phyloP scores from a whole-genome alignment of 2,329 filamentous ascomycete species.

The Colletotrichum higginsianum region DNA sequence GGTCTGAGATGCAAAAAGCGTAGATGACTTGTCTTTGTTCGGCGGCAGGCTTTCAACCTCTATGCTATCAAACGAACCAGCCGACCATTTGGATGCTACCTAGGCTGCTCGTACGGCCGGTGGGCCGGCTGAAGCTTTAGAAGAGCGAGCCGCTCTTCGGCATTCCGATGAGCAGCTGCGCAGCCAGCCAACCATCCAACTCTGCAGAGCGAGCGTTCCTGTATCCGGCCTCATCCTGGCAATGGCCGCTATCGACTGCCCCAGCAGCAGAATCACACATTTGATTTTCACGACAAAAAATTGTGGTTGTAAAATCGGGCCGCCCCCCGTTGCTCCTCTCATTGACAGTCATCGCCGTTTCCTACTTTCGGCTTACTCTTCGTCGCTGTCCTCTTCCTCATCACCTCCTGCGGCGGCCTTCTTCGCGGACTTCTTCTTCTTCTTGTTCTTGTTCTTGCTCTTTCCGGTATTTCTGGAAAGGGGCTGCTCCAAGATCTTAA shows the following conservation, averaged over 20 bases:
- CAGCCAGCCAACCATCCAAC: conserved; percentile 22
- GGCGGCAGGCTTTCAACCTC: conserved; percentile 27
- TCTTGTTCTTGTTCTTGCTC: conserved; percentile 93
- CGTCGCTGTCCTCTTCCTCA: conserved; percentile 53
- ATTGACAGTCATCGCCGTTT: conserved; percentile 36
- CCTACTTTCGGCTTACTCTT: conserved; percentile 48
- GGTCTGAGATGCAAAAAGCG: conserved; percentile 18
- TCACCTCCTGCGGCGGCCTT: conserved; percentile 54
- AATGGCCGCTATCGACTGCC: conserved; percentile 26
- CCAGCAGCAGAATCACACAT: conserved; percentile 35
- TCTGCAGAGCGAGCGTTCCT: conserved; percentile 43
- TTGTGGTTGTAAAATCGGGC: conserved; percentile 36
- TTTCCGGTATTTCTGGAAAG: conserved; percentile 89
- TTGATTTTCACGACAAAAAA: conserved; percentile 39
- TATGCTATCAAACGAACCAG: conserved; percentile 16
- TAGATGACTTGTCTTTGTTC: conserved; percentile 41
- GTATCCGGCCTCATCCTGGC: conserved; percentile 36
- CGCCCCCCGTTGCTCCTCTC: conserved; percentile 32
- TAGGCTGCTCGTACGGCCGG: conserved; percentile 13
- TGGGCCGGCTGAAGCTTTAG: conserved; percentile 19
- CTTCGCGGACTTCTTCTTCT: conserved; percentile 75
- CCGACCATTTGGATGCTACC: background rate
- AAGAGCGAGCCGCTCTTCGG: conserved; percentile 13
- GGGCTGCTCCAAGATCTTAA: conserved; percentile 94
- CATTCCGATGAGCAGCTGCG: conserved; percentile 26